Base-by-base conservation (phyloP, 2,329 filamentous ascomycete species). In the Aspergillus sojae region DNA sequence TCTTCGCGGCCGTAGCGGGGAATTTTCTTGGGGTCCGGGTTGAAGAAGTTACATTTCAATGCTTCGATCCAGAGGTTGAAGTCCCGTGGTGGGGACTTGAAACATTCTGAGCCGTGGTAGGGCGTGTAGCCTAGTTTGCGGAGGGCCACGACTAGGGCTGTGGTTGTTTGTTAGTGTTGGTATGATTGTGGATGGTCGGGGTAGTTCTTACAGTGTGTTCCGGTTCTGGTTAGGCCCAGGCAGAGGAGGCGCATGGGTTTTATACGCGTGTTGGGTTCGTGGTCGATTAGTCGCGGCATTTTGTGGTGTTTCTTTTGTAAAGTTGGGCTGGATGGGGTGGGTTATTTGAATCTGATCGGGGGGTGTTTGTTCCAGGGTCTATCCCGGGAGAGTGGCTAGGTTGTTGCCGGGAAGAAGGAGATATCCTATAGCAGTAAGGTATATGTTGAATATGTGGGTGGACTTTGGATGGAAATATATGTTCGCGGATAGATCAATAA, bases 1-100 rank as follows among this genome's bases (percentile, higher is more conserved):
- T 77, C 66, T 28, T 64, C 57, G 36, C 64, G 62, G 21, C 21
- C 52, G 32, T 54, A 54, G 2, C 30, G 28, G 1, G 52, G 52
- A 1, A 4, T 9, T 1, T 10, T 14, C 1, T n/a, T 21, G 3
- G 50, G 30, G 30, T 30, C 23, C 5, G 3, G 6, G 50, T 53
- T 53, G 50, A 53, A 34, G 12, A 58, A 58, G 21, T 58, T 58
- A 30, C 43, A 58, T 19, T 19, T n/a, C 10, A 58, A 5, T 2
- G 57, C 57, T 19, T 58, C 57, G 11, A 58, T 58, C 57, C 57
- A 58, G 26, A 62, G 61, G 28, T 62, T 58, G 39, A 62, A 62
- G 56, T 58, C 48, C 10, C 61, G 56, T 5, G 61, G 61, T 11
- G 61, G 61, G 23, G 41, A 59, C 5, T 59, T 62, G 61, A 62